Evolutionary conservation across 768 basidiomycete genomes (phyloP), one percentile per base, ranked within the genome.

Genomic region (Astraeus odoratus): DNA sequence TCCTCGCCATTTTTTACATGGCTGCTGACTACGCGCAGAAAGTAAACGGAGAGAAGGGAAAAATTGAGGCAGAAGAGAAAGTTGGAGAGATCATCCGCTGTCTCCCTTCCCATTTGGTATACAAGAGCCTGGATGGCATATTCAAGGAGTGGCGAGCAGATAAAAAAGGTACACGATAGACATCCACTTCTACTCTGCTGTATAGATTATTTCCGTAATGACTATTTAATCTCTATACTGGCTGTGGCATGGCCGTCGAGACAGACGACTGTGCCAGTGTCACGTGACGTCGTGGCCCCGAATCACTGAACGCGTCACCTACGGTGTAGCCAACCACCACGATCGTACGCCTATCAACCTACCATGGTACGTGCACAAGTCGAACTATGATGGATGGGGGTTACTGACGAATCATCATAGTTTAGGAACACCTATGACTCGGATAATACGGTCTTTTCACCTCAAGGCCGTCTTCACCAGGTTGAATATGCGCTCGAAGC

Each of bases 401-500:
- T 33, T 45, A 10, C 50, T 57, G 4, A 54, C 31, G 6, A 23
- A 35, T n/a, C 8, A 5, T 18, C 13, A 19, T 61, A 92, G 89
- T 92, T 91, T 62, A 75, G 93, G 57, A 96, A 96, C 63, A 95
- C 93, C 2, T 98, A 98, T 72, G 95, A 98, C 69, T 95, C 92
- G 37, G 95, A 98, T 70, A 97, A 96, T 69, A 97, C 93, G 34
- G 93, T 93, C 54, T 92, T 93, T 73, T 91, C 86, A 4, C 95
- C 94, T 1, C 95, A 96, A 74, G 93, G 95, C 47, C 85, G 95
- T 33, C 76, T 98, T 42, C 95, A 97, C 67, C 91, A 96, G 64
- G 93, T 96, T 55, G 94, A 96, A 68, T 96, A 99, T 78, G 94
- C 96, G 1, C 81, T 97, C 43, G 96, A 99, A 68, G 96, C 96